Base-by-base conservation (phyloP, 1,139 yeast species). In the Saccharomyces hybrid region DNA sequence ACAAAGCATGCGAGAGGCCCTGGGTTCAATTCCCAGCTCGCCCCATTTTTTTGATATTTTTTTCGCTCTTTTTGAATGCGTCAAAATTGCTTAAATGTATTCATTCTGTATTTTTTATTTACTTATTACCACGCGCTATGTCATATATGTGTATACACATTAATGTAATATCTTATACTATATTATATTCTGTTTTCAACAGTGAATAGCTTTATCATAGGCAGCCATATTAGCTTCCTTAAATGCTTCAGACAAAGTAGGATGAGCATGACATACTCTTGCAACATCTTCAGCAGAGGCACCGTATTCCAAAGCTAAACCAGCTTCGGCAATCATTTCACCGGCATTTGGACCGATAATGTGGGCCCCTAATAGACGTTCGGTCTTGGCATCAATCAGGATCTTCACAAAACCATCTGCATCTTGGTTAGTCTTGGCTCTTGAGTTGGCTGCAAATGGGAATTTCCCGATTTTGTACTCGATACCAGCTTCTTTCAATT, bases 321-420 rank as follows among this genome's bases (percentile, higher is more conserved):
- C 96, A 60, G 91, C 98, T 78, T 95, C 99, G 63, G 96, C 98
- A 72, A 95, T 93, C 96, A 95, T 89, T 80, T 95, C 99, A 76
- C 99, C 99, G 57, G 99, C 99, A 70, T 88, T 89, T 65, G 99
- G 88, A 66, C 99, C 99, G 65, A 91, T 86, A 73, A 95, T 93
- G 78, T 95, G 99, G 61, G 88, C 93, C 73, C 99, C 99, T 65
- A 95, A 79, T 48, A 95, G 82, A 73, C 99, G 84, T 77, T 95
- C 96, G 60, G 99, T 91, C 75, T 93, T 96, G 68, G 96, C 93
- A 73, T 95, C 99, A 61, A 96, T 91, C 62, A 95, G 74, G 72
- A 93, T 84, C 80, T 95, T 95, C 70, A 93, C 99, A 66, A 91
- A 88, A 57, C 99, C 99, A 65, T 95, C 99, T 56, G 97, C 86